Evolutionary conservation across 2,329 filamentous ascomycete species (phyloP).

Genomic region (Sclerotinia borealis): DNA sequence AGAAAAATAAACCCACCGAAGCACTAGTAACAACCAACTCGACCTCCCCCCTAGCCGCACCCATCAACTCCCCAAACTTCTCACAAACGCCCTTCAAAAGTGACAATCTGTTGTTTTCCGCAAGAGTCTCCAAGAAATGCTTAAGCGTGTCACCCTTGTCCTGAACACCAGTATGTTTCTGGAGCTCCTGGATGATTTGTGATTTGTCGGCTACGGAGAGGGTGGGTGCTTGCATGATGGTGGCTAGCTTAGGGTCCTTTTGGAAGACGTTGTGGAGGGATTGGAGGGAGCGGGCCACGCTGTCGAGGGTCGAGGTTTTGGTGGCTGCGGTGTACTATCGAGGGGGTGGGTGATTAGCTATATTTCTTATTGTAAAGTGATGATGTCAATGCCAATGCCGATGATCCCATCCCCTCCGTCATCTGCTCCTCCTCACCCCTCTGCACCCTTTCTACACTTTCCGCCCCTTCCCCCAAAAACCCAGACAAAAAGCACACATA

Average conservation of each 20-base stretch:
- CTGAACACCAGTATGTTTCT: conserved; percentile 67
- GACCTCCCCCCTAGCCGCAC: conserved; percentile 84
- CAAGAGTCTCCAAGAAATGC: conserved; percentile 87
- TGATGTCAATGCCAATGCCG: neutral
- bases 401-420: neutral
- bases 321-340: conserved; percentile 87
- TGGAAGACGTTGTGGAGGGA: conserved; percentile 66
- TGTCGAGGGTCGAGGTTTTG: conserved; percentile 81
- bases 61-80: conserved; percentile 85
- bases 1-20: conserved; percentile 53
- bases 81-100: conserved; percentile 74
- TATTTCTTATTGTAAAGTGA: conserved; percentile 8
- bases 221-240: conserved; percentile 74
- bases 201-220: conserved; percentile 75
- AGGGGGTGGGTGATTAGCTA: neutral
- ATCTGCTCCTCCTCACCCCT: neutral
- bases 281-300: conserved; percentile 72
- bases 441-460: no score
- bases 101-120: conserved; percentile 92
- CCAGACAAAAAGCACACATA: conserved; percentile 46
- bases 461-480: conserved; percentile 8
- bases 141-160: conserved; percentile 76
- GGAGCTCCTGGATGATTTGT: conserved; percentile 78
- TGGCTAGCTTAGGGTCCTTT: conserved; percentile 74
- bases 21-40: conserved; percentile 90